These are phyloP conservation scores for Rhodotorula sp. DNA, from an alignment of 1,284 basidiomycete species.

Conservation along the genomic window DNA sequence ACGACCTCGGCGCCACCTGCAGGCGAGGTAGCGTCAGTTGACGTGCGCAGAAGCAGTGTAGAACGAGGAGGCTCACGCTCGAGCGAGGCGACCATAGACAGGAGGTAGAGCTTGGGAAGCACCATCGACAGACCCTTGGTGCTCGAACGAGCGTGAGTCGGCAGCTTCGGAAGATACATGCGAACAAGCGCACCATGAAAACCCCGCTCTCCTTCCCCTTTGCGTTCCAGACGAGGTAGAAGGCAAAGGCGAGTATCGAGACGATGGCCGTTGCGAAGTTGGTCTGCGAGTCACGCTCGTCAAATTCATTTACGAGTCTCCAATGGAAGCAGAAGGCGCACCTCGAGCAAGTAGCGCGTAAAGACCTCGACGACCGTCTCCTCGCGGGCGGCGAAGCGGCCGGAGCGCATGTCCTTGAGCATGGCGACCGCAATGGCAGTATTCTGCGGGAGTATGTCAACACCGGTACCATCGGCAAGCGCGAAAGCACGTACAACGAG, in stretches of 20 bases:
- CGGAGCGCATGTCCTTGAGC: constrained; percentile 14
- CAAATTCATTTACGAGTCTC: accelerated
- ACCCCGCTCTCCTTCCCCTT: constrained; percentile 8
- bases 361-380: constrained; percentile 4
- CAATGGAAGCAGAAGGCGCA: not conserved
- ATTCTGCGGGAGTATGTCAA: too few species aligned
- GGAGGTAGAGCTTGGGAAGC: constrained; percentile 21
- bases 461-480: too few species aligned
- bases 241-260: constrained; percentile 8
- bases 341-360: constrained; percentile 18
- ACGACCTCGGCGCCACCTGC: constrained; percentile 4
- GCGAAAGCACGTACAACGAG: constrained; percentile 20
- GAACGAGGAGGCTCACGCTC: not conserved
- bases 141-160: too few species aligned
- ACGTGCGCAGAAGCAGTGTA: not conserved
- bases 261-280: constrained; percentile 12
- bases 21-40: too few species aligned
- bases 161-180: not conserved
- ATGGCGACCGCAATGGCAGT: constrained; percentile 1
- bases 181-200: not conserved
- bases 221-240: constrained; percentile 18
- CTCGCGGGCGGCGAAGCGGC: constrained; percentile 4
- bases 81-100: constrained; percentile 17
- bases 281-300: not conserved
- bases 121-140: constrained; percentile 28